A percentile compares a stretch with the other conserved stretches of the same genome.
Evolutionary conservation across 1,139 yeast species (phyloP).

Genomic region (Kodamaea alishanica): DNA sequence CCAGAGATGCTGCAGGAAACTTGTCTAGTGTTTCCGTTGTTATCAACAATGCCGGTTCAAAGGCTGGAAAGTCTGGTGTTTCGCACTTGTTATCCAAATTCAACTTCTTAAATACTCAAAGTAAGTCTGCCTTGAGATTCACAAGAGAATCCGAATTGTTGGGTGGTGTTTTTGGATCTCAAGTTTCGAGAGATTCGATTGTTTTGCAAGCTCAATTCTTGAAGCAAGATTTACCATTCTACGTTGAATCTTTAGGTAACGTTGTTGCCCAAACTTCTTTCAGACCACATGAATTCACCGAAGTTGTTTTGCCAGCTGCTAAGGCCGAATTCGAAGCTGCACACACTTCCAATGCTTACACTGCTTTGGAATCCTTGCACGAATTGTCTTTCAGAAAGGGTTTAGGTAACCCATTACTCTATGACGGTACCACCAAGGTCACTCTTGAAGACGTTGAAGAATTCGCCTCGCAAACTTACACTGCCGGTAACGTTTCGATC

Average conservation of each 20-base stretch:
- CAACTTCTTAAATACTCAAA: slow-evolving; percentile 77
- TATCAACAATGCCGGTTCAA: slow-evolving; percentile 79
- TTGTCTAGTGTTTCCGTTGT: slow-evolving; percentile 69
- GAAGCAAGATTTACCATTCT: slow-evolving; percentile 87
- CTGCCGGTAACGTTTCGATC: slow-evolving; percentile 67
- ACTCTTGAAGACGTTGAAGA: slow-evolving; percentile 62
- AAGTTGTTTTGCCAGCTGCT: slow-evolving; percentile 80
- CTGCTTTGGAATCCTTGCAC: slow-evolving; percentile 78
- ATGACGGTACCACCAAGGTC: slow-evolving; percentile 59
- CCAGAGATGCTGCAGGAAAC: slow-evolving; percentile 56
- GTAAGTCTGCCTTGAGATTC: slow-evolving; percentile 86
- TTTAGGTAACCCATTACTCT: slow-evolving; percentile 79
- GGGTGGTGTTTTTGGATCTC: slow-evolving; percentile 74
- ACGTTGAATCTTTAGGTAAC: slow-evolving; percentile 80
- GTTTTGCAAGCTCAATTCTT: slow-evolving; percentile 78
- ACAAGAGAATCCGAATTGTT: slow-evolving; percentile 92
- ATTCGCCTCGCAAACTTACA: slow-evolving; percentile 68
- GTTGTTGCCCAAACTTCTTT: slow-evolving; percentile 68
- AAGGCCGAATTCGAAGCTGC: slow-evolving; percentile 52
- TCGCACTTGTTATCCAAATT: slow-evolving; percentile 84
- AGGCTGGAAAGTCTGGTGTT: slow-evolving; percentile 75
- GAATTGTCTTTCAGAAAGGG: slow-evolving; percentile 83
- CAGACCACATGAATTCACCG: slow-evolving; percentile 79
- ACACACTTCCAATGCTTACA: slow-evolving; percentile 47
- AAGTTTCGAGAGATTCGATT: slow-evolving; percentile 79